Conservation (phyloP, 1,139 yeast genomes). For the Chernovozyma sophiae-reginae region DNA sequence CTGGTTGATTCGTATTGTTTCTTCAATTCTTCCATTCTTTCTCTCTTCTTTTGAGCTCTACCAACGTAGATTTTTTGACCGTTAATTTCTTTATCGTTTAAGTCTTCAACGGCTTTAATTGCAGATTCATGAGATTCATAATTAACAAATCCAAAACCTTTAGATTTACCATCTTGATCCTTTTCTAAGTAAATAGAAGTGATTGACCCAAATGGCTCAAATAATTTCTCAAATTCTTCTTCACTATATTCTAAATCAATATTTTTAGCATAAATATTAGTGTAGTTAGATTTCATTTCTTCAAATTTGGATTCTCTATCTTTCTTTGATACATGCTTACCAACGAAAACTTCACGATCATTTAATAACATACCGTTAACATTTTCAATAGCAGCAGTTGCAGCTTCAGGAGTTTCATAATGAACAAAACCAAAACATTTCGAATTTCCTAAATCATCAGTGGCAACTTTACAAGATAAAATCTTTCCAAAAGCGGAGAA, state of each 20-base stretch:
- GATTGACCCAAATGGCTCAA: constrained; percentile 71
- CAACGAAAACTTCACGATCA: constrained; percentile 95
- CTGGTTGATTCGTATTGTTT: constrained; percentile 92
- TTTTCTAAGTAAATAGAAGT: constrained; percentile 81
- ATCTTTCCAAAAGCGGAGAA: constrained; percentile 96
- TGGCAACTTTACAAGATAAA: constrained; percentile 95
- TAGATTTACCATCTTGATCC: constrained; percentile 85
- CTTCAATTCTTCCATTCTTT: constrained; percentile 95
- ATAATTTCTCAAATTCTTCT: constrained; percentile 71
- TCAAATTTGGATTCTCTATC: constrained; percentile 95
- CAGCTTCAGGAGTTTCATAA: constrained; percentile 90
- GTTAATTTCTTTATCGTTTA: constrained; percentile 81
- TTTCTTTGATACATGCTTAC: constrained; percentile 87
- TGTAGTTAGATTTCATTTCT: constrained; percentile 88
- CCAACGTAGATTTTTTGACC: constrained; percentile 92
- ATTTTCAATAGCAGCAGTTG: constrained; percentile 92
- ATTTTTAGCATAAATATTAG: constrained; percentile 94
- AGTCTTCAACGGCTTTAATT: constrained; percentile 83
- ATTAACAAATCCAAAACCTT: constrained; percentile 96
- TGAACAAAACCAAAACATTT: constrained; percentile 98
- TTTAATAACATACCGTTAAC: constrained; percentile 98
- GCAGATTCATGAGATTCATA: constrained; percentile 86
- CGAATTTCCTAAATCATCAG: constrained; percentile 87
- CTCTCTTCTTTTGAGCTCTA: constrained; percentile 98
- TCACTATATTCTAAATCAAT: constrained; percentile 67